A percentile compares a stretch with the other conserved stretches of the same genome.
These are phyloP conservation scores for Aspergillus asperescens DNA, from an alignment of 495 filamentous ascomycete species.

Conservation along the genomic window DNA sequence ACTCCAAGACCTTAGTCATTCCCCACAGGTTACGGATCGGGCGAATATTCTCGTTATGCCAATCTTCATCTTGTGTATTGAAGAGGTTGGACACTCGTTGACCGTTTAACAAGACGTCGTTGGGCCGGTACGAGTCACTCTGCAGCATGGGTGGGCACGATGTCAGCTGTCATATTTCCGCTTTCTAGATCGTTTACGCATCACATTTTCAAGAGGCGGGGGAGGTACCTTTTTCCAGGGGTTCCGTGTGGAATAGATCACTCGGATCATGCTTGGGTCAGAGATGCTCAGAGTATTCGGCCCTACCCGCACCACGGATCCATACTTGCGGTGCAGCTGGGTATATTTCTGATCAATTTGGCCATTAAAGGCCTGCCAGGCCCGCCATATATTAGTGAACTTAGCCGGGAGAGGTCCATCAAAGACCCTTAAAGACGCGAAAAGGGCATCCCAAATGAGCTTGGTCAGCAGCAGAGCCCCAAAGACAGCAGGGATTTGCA, in stretches of 20 bases:
- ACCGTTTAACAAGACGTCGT: conserved; percentile 23
- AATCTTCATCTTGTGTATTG: conserved; percentile 25
- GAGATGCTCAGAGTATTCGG: conserved; percentile 35
- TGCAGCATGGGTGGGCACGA: not conserved
- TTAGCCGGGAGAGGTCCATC: conserved; percentile 22
- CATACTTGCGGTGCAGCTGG: conserved; percentile 31
- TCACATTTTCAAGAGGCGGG: conserved; percentile 1
- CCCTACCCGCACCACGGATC: conserved; percentile 31
- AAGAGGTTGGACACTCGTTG: conserved; percentile 27
- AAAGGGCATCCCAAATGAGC: conserved; percentile 22
- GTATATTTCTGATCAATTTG: conserved; percentile 25
- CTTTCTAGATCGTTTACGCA: not conserved
- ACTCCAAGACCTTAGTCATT: conserved; percentile 27
- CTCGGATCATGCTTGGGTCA: conserved; percentile 29
- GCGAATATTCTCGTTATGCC: conserved; percentile 27
- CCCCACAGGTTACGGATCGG: conserved; percentile 25
- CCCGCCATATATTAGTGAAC: conserved; percentile 29
- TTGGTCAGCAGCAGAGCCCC: not conserved
- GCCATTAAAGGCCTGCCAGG: conserved; percentile 23
- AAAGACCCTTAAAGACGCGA: conserved; percentile 24
- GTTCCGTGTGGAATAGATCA: conserved; percentile 27
- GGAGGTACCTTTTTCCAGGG: conserved; percentile 30
- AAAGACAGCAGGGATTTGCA: conserved; percentile 3
- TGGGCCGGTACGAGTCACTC: conserved; percentile 28
- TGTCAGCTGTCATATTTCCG: not conserved